phyloP scores from a whole-genome alignment of 495 filamentous ascomycete species.

The Beverwykella pulmonaria region DNA sequence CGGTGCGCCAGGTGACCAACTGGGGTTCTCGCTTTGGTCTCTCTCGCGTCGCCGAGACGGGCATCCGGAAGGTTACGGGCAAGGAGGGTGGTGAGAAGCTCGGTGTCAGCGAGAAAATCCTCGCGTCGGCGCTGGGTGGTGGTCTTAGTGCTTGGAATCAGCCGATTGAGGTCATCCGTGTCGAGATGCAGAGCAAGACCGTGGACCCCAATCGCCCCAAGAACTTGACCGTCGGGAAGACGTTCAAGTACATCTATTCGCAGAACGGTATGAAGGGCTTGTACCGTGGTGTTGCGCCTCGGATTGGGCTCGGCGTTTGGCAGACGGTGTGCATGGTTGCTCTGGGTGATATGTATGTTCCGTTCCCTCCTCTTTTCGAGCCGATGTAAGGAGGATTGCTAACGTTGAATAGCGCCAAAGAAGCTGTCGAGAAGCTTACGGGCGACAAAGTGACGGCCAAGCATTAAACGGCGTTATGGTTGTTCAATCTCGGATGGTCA shows the following conservation, averaged over 20 bases:
- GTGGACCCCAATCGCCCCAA: slow-evolving; percentile 95
- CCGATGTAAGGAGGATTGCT: too few relatives aligned
- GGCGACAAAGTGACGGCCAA: slow-evolving; percentile 94
- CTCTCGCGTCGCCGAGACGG: slow-evolving; percentile 82
- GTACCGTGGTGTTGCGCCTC: slow-evolving; percentile 92
- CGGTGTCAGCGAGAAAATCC: slow-evolving; percentile 80
- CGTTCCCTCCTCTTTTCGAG: slow-evolving; percentile 9
- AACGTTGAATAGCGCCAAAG: slow-evolving; percentile 97
- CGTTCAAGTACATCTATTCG: slow-evolving; percentile 89
- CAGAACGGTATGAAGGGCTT: slow-evolving; percentile 87
- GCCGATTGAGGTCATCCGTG: slow-evolving; percentile 98
- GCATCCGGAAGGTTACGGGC: slow-evolving; percentile 76
- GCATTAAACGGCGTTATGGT: slow-evolving; percentile 66
- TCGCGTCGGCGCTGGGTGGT: slow-evolving; percentile 84
- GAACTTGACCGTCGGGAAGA: slow-evolving; percentile 95
- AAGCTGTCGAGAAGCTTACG: slow-evolving; percentile 94
- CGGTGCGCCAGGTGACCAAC: slow-evolving; percentile 98
- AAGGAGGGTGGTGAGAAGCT: slow-evolving; percentile 82
- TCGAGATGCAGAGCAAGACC: slow-evolving; percentile 99
- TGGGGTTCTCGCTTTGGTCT: slow-evolving; percentile 97
- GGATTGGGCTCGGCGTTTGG: slow-evolving; percentile 95
- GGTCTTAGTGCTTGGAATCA: slow-evolving; percentile 98
- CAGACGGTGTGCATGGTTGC: slow-evolving; percentile 99
- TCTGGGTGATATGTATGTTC: slow-evolving; percentile 93
- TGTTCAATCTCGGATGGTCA: not conserved